Percentiles rank a stretch among this genome's conserved stretches.
These are phyloP conservation scores for Vigna mungo DNA, from an alignment of 306 rosid genomes.

Conservation along the genomic window DNA sequence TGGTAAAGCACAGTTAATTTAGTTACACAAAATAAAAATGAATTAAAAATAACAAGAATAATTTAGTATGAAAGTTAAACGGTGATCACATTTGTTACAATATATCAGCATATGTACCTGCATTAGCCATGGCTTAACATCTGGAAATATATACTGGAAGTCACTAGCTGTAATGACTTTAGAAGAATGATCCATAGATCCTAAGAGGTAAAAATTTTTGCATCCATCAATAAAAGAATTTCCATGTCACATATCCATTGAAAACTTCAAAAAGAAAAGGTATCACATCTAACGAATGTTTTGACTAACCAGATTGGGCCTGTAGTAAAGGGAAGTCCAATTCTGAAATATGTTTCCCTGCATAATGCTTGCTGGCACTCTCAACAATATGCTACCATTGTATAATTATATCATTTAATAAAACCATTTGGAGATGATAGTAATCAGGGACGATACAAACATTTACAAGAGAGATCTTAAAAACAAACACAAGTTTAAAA, in stretches of 20 bases:
- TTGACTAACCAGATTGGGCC: slow-evolving; percentile 64
- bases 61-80: slow-evolving; percentile 1
- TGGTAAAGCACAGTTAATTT: neutral
- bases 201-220: slow-evolving; percentile 51
- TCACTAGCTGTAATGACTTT: slow-evolving; percentile 60
- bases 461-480: slow-evolving; percentile 13
- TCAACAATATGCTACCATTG: slow-evolving; percentile 69
- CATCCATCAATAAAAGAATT: slow-evolving; percentile 41
- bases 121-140: slow-evolving; percentile 64
- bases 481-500: slow-evolving; percentile 9
- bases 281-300: slow-evolving; percentile 26
- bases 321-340: slow-evolving; percentile 71
- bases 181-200: slow-evolving; percentile 56
- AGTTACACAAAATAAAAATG: slow-evolving; percentile 6
- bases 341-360: slow-evolving; percentile 62
- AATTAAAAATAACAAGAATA: slow-evolving; percentile 5
- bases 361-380: slow-evolving; percentile 62
- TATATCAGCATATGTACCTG: slow-evolving; percentile 61
- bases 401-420: slow-evolving; percentile 42
- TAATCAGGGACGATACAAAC: slow-evolving; percentile 20
- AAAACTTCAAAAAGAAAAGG: neutral
- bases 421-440: slow-evolving; percentile 18
- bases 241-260: neutral
- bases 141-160: slow-evolving; percentile 67
- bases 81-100: neutral